phyloP scores from a whole-genome alignment of 2,329 filamentous ascomycete genomes.

The Hymenotorrendiella dingleyae region DNA sequence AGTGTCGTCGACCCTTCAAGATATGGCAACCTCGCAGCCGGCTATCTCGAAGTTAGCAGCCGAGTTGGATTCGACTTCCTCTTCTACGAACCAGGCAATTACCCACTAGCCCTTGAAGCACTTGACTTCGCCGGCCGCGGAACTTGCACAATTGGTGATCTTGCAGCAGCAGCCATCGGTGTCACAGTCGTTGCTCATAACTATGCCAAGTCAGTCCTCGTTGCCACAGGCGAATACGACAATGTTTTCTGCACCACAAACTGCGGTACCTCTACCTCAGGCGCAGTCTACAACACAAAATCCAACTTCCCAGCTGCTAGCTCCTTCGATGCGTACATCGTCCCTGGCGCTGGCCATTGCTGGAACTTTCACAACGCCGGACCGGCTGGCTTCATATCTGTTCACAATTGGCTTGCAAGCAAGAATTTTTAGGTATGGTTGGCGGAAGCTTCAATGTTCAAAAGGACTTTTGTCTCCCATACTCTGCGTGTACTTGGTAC shows the following conservation, averaged over 20 bases:
- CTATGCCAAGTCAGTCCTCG: conserved; percentile 11
- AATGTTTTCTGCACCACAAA: conserved; percentile 9
- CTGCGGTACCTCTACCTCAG: not conserved
- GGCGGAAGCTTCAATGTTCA: too few relatives aligned
- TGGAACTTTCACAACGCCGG: conserved; percentile 12
- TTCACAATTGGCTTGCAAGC: conserved; percentile 6
- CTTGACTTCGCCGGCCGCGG: not conserved
- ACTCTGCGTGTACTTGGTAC: too few relatives aligned
- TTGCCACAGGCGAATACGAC: conserved; percentile 17
- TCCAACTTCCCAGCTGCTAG: conserved; percentile 4
- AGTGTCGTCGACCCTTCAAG: not conserved
- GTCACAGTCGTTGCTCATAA: not conserved
- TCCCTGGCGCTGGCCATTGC: conserved; percentile 7
- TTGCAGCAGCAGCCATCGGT: not conserved
- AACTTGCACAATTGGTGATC: not conserved
- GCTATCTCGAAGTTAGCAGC: not conserved
- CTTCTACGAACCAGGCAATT: not conserved
- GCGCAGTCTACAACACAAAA: not conserved
- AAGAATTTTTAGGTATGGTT: not conserved
- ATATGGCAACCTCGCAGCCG: not conserved
- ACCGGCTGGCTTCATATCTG: conserved; percentile 1
- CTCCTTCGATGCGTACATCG: conserved; percentile 5
- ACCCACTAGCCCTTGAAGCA: not conserved
- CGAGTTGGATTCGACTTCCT: not conserved
- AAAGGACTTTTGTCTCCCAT: too few relatives aligned